Conservation (phyloP, 768 basidiomycete species). For the Exidia glandulosa region DNA sequence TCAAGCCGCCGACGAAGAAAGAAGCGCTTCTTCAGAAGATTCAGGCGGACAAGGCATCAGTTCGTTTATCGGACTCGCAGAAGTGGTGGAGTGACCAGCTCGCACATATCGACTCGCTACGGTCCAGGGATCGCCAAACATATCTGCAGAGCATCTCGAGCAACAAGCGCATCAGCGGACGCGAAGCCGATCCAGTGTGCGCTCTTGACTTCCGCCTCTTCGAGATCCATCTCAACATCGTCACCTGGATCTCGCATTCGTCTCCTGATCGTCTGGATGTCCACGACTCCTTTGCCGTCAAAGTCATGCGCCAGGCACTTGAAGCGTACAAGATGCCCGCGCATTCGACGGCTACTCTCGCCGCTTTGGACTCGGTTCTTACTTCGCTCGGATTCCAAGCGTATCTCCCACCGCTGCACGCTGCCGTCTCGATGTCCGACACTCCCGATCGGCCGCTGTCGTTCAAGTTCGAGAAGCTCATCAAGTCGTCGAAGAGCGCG, state of each 20-base stretch:
- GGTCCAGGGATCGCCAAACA: constrained; percentile 21
- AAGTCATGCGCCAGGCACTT: constrained; percentile 38
- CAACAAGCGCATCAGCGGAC: constrained; percentile 28
- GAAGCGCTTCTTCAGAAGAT: constrained; percentile 36
- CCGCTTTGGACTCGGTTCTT: constrained; percentile 30
- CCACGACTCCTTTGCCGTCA: constrained; percentile 36
- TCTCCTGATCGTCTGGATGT: constrained; percentile 24
- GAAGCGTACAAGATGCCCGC: constrained; percentile 24
- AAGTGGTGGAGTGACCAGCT: constrained; percentile 47
- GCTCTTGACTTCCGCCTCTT: constrained; percentile 42
- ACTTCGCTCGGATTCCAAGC: constrained; percentile 36
- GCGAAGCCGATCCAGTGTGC: constrained; percentile 27
- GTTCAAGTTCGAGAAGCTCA: constrained; percentile 47
- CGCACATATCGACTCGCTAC: constrained; percentile 22
- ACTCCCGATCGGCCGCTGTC: constrained; percentile 19
- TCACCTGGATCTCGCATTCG: constrained; percentile 39
- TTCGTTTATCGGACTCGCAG: constrained; percentile 27
- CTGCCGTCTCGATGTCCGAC: constrained; percentile 10
- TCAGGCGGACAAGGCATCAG: constrained; percentile 31
- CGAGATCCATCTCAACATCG: constrained; percentile 39
- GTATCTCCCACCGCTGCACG: constrained; percentile 19
- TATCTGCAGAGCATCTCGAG: constrained; percentile 29
- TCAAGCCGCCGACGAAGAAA: constrained; percentile 21
- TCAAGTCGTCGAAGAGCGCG: constrained; percentile 31
- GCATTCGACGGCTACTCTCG: constrained; percentile 22